A percentile compares a stretch with the other conserved stretches of the same genome.
phyloP scores from a whole-genome alignment of 2,329 filamentous ascomycete genomes.

The Bipolaris bicolor region DNA sequence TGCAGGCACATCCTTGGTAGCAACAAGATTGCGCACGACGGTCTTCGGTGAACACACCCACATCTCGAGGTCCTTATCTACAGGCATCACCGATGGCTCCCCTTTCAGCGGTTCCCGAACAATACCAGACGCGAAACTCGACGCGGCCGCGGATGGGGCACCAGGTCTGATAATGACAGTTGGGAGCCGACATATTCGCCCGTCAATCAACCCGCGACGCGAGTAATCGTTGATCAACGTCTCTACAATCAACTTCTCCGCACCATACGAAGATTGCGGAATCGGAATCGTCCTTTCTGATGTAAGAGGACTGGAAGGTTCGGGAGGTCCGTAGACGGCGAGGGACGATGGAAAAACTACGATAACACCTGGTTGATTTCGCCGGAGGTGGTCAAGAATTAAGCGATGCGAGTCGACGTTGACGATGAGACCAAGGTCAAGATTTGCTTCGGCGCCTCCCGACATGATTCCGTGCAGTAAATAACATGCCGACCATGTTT shows the following conservation, averaged over 20 bases:
- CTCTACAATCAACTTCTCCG: conserved; percentile 65
- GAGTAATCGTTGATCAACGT: conserved; percentile 65
- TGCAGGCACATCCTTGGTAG: not conserved
- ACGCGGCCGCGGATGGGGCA: conserved; percentile 62
- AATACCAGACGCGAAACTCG: conserved; percentile 66
- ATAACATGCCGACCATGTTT: not conserved
- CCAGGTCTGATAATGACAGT: conserved; percentile 65
- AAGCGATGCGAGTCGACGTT: not conserved
- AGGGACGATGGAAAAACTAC: conserved; percentile 2
- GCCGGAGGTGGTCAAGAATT: not conserved
- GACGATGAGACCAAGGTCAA: not conserved
- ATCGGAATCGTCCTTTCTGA: conserved; percentile 45
- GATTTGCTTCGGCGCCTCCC: not conserved
- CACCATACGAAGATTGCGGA: conserved; percentile 65
- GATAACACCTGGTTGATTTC: not conserved
- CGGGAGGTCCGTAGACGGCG: conserved; percentile 49
- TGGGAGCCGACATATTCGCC: conserved; percentile 63
- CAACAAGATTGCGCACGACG: not conserved
- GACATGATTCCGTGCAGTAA: not conserved
- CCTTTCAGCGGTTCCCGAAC: conserved; percentile 62
- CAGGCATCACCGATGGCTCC: not conserved
- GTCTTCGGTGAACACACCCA: not conserved
- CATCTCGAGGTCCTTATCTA: not conserved
- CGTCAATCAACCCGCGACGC: conserved; percentile 61
- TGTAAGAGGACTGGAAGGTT: conserved; percentile 51